Evolutionary conservation across 202 grass and related monocot species (phyloP), one percentile per base, ranked within the genome.

Genomic region (Bolboschoenoplectus hybrid): DNA sequence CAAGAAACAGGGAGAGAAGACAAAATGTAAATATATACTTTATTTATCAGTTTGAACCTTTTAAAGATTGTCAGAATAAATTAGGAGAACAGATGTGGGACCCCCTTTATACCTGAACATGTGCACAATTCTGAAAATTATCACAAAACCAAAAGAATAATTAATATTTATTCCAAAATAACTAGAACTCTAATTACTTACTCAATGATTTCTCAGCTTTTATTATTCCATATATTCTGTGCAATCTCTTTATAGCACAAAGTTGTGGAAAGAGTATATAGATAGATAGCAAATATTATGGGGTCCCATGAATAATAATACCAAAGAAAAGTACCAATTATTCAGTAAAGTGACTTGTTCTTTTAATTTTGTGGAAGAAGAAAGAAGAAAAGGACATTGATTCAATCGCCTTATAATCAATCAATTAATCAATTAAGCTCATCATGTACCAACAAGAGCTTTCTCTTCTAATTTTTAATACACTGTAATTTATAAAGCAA

Each of bases 351-450:
- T 39, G 47, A 69, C 81, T 53, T 67, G 6, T 49, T 83, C 81
- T 60, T 77, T 41, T 86, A 20, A 78, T 86, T 63, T 58, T 17
- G 36, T 43, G 13, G 41, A 86, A 38, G 19, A 64, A 79, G 35
- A 77, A 68, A n/a, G 36, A 79, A 6, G 84, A 86, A 78, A 86
- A 77, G 40, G 84, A 86, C 69, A 50, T 77, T 72, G 58, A 74
- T 78, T 86, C 70, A 75, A 86, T 86, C 84, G 49, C 50, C 17
- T 66, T 66, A 78, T 53, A 58, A 40, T 86, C n/a, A 64, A 78
- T 40, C 19, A 4, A 50, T 53, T 26, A 26, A 26, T 26, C 26
- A 58, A 13, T 19, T 61, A 46, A 52, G 41, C 67, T 66, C 58
- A 39, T 77, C 8, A n/a, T 66, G 51, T 50, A 17, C 45, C 47